Base-by-base conservation (phyloP, 2,329 filamentous ascomycete species). In the Botrytis sinoallii region DNA sequence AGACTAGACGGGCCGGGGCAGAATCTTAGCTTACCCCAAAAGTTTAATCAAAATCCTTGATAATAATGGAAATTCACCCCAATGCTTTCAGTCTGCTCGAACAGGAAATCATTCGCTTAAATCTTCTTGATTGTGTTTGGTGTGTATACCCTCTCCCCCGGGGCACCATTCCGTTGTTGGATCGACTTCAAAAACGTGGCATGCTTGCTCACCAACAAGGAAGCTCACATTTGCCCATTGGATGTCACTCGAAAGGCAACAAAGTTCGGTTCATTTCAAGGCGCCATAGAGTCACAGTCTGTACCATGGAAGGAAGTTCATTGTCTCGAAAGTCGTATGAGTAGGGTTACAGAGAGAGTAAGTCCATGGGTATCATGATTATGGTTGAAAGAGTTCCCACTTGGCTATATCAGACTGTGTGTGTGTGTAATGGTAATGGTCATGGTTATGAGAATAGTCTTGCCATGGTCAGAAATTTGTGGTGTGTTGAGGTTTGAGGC, bases 181-280 rank as follows among this genome's bases (percentile, higher is more conserved):
- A 70, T 70, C 68, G 60, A 40, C 38, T 46, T 38, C 12, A 55
- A 71, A 71, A 71, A 71, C 70, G 70, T 71, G 70, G 70, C 70
- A 71, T 55, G 70, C 70, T 71, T 64, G 70, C 70, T 61, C 68
- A 63, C 68, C 68, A 70, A 70, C 68, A 70, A 61, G 52, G 38
- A 46, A 61, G 48, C 22, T 44, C 22, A 22, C 20, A 20, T 5
- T 16, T 63, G 40, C 14, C 57, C 57, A 70, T 63, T 70, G 68
- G 55, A 18, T 7, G 12, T 8, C n/a, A n/a, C 60, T 46, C 29
- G 14, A 70, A 70, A 70, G 40, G 68, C 68, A 61, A 32, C 68
- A 35, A 70, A 63, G 55, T n/a, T 63, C 44, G 67, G 55, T 46
- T n/a, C n/a, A 46, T 42, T 18, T 32, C 8, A 61, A 61, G 22